Evolutionary conservation across 371 early-diverging fungal genomes (phyloP), one percentile per base, ranked within the genome.

Genomic region (Syncephalastrum contaminatum): DNA sequence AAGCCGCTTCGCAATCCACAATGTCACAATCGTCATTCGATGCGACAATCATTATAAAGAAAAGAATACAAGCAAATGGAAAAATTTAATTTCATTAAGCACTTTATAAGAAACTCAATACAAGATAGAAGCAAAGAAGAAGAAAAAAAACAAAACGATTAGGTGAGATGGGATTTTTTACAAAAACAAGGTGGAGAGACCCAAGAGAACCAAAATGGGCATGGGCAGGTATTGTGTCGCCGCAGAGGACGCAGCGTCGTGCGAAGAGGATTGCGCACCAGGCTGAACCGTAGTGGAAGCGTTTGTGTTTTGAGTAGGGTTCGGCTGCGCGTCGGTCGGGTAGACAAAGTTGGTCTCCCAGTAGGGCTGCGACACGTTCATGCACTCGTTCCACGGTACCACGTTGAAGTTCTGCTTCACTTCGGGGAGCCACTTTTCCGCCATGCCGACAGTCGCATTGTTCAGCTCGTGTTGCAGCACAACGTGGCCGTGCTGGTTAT

Each of bases 391-490:
- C 36, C 57, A 59, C 6, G 69, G 66, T 40, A 73, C 64, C 21
- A 69, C 67, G 21, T 59, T 53, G 60, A 64, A 69, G 15, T 54
- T 43, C 40, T 59, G 46, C 40, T 73, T 69, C 14, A 73, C 55
- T 25, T 63, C 48, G 27, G 69, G 67, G 25, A 69, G 51, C 73
- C 73, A 73, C 42, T 69, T 66, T 27, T 73, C 69, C 25, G 69
- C 61, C 66, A 73, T 59, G 10, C 53, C 46, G 22, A 73, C 67
- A 2, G 69, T 73, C 40, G 67, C 51, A 49, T 73, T 66, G 55
- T 66, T 69, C 51, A 73, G 58, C 61, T 73, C 69, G 62, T 73
- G 73, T 40, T 73, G 67, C 20, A 73, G 56, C 15, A 69, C 63
- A 40, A 65, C 60, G 39, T 77, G 82, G 4, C 82, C 82, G 2